A percentile compares a stretch with the other conserved stretches of the same genome.
These are phyloP conservation scores for Diospyros lotus DNA, from an alignment of 148 eudicot species.

Conservation along the genomic window DNA sequence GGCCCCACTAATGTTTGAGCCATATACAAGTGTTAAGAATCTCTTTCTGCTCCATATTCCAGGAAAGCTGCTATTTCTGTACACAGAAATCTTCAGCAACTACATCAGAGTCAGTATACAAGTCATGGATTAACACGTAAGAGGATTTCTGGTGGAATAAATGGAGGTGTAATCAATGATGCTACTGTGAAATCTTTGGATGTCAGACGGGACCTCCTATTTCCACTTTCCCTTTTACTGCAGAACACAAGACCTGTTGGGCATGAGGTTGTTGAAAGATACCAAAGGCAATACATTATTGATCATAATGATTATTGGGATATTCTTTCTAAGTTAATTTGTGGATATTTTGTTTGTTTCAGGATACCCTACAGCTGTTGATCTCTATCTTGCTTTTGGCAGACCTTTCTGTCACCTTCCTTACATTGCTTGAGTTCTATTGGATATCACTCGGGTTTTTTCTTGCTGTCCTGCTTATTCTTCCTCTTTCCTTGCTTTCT, in stretches of 20 bases:
- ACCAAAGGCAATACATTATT: not conserved
- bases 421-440: constrained; percentile 62
- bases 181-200: constrained; percentile 60
- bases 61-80: constrained; percentile 38
- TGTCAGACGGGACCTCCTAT: constrained; percentile 49
- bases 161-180: constrained; percentile 63
- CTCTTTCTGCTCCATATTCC: constrained; percentile 10
- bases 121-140: constrained; percentile 44
- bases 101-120: constrained; percentile 33
- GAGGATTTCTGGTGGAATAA: constrained; percentile 58
- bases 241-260: constrained; percentile 78
- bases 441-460: constrained; percentile 81
- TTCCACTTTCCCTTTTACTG: constrained; percentile 64
- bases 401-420: constrained; percentile 69
- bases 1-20: not conserved
- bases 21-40: not conserved
- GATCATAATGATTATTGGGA: not conserved
- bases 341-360: constrained; percentile 24
- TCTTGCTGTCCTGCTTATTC: constrained; percentile 71
- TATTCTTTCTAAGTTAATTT: constrained; percentile 8
- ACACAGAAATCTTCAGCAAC: constrained; percentile 33
- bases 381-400: constrained; percentile 68
- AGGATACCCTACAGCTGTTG: constrained; percentile 77
- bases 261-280: constrained; percentile 42
- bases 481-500: constrained; percentile 76